Percentiles rank a stretch among this genome's conserved stretches.
Evolutionary conservation across 371 early-diverging fungal genomes (phyloP).

Genomic region (Lichtheimia corymbifera): DNA sequence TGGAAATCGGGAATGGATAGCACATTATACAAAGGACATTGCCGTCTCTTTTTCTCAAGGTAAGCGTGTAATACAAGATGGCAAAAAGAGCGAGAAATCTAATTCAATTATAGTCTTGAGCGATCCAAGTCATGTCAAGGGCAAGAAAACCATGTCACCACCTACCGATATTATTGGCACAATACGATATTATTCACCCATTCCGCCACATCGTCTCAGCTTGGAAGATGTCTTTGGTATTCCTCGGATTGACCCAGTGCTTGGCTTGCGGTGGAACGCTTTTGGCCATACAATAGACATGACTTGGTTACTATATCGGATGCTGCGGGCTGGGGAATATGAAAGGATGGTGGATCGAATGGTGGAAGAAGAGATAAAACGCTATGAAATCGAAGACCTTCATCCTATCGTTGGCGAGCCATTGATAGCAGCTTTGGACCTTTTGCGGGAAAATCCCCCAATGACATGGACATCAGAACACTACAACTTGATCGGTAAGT

Average conservation of each 20-base stretch:
- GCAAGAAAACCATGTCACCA: too few relatives aligned
- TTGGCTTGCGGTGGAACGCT: background rate
- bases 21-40: too few relatives aligned
- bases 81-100: too few relatives aligned
- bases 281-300: conserved; percentile 14
- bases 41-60: too few relatives aligned
- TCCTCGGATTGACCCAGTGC: conserved; percentile 5
- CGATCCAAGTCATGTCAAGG: too few relatives aligned
- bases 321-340: conserved; percentile 5
- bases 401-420: conserved; percentile 49
- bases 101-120: too few relatives aligned
- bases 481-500: conserved; percentile 52
- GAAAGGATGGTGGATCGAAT: conserved; percentile 23
- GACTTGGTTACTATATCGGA: conserved; percentile 19
- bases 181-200: conserved; percentile 14
- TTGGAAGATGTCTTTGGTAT: conserved; percentile 19
- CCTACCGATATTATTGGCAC: conserved; percentile 12
- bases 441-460: conserved; percentile 39
- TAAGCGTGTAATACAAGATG: too few relatives aligned
- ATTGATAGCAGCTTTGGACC: conserved; percentile 41
- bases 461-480: conserved; percentile 43
- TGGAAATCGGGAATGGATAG: conserved; percentile 43
- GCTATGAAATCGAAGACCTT: conserved; percentile 42
- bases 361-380: conserved; percentile 25
- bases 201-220: background rate